Evolutionary conservation across 768 basidiomycete genomes (phyloP), one percentile per base, ranked within the genome.

Genomic region (Naganishia onofrii): DNA sequence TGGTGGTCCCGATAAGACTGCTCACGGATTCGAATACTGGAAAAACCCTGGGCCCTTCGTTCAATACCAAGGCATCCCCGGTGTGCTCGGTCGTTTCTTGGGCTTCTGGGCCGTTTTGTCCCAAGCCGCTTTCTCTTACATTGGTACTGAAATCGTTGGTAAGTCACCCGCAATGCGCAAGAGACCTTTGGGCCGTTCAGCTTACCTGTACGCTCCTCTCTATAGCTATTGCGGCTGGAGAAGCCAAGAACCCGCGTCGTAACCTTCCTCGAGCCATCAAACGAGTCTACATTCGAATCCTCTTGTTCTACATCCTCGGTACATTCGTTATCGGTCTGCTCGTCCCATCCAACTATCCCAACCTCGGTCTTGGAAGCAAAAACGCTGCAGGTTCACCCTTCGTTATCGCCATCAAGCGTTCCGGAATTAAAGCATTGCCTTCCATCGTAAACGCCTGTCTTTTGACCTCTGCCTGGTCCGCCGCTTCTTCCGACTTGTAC

Each of bases 391-490:
- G 87, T 1, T 90, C 90, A 52, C 90, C 94, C 0, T 96, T 93
- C 81, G 93, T 96, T 73, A 91, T 98, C 73, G 95, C 93, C 65
- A 82, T 83, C 72, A 58, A 75, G 66, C 73, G 84, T 53, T 88
- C 93, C 8, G 94, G 95, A n/a, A 97, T 96, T 80, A 89, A 87
- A 73, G 85, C 83, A 6, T 82, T 96, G 0, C 93, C 94, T 21
- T 89, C 88, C 52, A 89, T 93, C 76, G 80, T 86, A 76, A 77
- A 75, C 74, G 75, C 76, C 86, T 77, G 79, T 78, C 84, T 95
- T 17, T 82, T 98, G 72, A 91, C 90, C 46, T 91, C 92, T 2
- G 93, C 93, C 6, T 93, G 91, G 89, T 95, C 93, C 29, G 93
- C 93, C 38, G 91, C 90, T 6, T 89, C 88, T 28, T 90, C 89